Base-by-base conservation (phyloP, 2,329 filamentous ascomycete genomes). In the Westerdykella sp. region DNA sequence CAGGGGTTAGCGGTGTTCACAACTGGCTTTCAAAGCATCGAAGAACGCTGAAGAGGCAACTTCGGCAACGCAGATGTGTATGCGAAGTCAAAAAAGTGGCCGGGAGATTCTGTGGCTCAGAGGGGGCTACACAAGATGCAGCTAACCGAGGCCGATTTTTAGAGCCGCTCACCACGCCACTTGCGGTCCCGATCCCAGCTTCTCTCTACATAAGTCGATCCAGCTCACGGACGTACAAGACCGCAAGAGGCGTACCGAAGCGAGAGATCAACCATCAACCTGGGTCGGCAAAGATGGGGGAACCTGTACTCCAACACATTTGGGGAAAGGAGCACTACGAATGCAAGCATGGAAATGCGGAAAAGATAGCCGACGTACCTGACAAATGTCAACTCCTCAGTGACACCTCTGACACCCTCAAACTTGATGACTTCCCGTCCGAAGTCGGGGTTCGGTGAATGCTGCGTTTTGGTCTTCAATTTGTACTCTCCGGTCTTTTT, bases 401-500 rank as follows among this genome's bases (percentile, higher is more conserved):
- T 65, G 1, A 76, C 69, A 14, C 65, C 63, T 38, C 56, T 53
- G 11, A 76, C 59, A 18, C 59, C 58, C 25, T 62, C 56, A 49
- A 77, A 76, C 13, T 63, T 62, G 39, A 76, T 43, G n/a, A 64
- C 50, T 47, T 75, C 70, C 34, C 67, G 54, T 21, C 55, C 59
- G 47, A 73, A 75, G 49, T 74, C 70, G 7, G 72, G 71, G 47
- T 72, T 62, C 4, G 65, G 60, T 14, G 63, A 63, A 37, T 61
- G 70, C 11, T 69, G 65, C 34, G 69, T 74, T 42, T 66, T 67
- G 32, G 70, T 73, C 46, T 66, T 69, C 44, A 63, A 66, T 49
- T 74, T 75, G 52, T 60, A 69, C 40, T 72, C 75, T 39, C 72
- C 71, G 47, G 77, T 75, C 52, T 80, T 78, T 44, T 73, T 70